Evolutionary conservation across 78 protist genomes (phyloP), one percentile per base, ranked within the genome.

Genomic region (Isochrysis galbana): DNA sequence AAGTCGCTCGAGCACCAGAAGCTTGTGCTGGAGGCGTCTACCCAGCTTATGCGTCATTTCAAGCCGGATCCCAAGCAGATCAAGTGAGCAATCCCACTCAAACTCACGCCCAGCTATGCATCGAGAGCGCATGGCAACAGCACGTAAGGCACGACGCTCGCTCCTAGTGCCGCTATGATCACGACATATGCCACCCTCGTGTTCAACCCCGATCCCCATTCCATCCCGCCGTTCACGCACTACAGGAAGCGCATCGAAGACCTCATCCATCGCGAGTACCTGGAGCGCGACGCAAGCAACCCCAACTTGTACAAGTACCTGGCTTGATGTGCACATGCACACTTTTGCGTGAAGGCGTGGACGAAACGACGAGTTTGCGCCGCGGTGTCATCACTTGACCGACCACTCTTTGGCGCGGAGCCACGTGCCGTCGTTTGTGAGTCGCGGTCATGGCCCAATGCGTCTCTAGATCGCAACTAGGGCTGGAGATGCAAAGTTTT

Each of bases 201-300:
- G n/a, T n/a, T n/a, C n/a, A n/a, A n/a, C n/a, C n/a, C n/a, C n/a
- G n/a, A n/a, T n/a, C n/a, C n/a, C n/a, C n/a, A n/a, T n/a, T n/a
- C n/a, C n/a, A n/a, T n/a, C n/a, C n/a, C 61, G 61, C 61, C 61
- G 7, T 14, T 14, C 14, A 7, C 29, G 29, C 61, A 7, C 61
- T 14, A 14, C 61, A 51, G 61, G 94, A 80, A 89, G 78, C 78
- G 96, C 38, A 94, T 96, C 42, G 97, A 95, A 91, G 32, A 38
- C 23, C 94, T 96, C 54, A 96, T 96, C 38, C 95, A 92, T n/a
- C 78, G 96, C 46, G 97, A 96, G 55, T 88, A 88, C 78, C 22
- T 88, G 32, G 78, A 54, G 74, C 74, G 91, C n/a, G 91, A 88
- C 74, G 32, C 91, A 11, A 41, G 22, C 78, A 88, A 51, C 32